Conservation (phyloP, 164 flowering plant genomes). For the Warburgia ugandensis region DNA sequence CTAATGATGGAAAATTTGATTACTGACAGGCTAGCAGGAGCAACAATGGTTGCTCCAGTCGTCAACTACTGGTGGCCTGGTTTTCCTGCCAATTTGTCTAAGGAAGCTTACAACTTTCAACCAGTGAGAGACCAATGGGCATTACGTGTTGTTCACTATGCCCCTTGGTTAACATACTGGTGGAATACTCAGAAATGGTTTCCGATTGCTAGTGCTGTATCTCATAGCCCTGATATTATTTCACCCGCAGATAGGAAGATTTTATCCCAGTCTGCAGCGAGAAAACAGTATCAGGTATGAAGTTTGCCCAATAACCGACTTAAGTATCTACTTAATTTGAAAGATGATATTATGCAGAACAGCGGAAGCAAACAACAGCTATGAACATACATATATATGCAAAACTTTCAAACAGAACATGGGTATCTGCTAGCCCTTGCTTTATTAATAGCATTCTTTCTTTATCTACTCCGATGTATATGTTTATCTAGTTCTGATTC, state of each 20-base stretch:
- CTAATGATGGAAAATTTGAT: background rate
- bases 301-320: background rate
- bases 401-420: no score
- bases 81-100: slow-evolving; percentile 60
- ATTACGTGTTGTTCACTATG: slow-evolving; percentile 53
- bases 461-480: no score
- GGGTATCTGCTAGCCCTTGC: no score
- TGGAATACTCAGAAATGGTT: slow-evolving; percentile 85
- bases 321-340: background rate
- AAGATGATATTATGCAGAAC: no score
- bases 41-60: slow-evolving; percentile 62
- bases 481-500: no score
- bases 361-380: background rate
- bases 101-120: slow-evolving; percentile 39
- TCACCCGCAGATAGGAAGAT: slow-evolving; percentile 38
- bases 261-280: slow-evolving; percentile 7
- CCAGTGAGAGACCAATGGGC: slow-evolving; percentile 56
- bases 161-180: slow-evolving; percentile 77
- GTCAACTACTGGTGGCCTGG: slow-evolving; percentile 86
- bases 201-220: slow-evolving; percentile 37
- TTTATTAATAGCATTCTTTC: no score
- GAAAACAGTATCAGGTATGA: slow-evolving; percentile 18
- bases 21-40: slow-evolving; percentile 68
- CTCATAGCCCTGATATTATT: slow-evolving; percentile 22
- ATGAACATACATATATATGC: no score